Evolutionary conservation across 805 yeast genomes (phyloP).

Genomic region (Myxozyma neotropica): DNA sequence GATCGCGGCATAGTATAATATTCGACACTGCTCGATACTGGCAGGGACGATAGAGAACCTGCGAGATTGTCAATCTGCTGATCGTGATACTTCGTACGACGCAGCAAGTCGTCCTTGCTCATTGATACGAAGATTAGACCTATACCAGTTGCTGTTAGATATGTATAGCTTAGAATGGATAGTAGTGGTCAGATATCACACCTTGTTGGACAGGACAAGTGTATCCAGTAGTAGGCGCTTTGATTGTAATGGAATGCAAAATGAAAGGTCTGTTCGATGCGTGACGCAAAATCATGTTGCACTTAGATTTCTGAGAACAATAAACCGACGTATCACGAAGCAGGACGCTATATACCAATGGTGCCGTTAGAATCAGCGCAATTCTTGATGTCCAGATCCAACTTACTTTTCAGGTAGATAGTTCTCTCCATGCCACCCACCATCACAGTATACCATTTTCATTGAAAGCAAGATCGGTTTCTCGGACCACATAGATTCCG

Average conservation of each 20-base stretch:
- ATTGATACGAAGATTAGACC: conserved; percentile 27
- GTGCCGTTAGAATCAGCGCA: not conserved
- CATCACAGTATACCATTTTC: conserved; percentile 29
- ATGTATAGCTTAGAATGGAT: not conserved
- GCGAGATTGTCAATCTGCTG: conserved; percentile 20
- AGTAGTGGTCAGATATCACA: not conserved
- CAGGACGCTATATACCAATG: conserved; percentile 5
- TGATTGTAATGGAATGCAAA: conserved; percentile 30
- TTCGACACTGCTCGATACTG: conserved; percentile 3
- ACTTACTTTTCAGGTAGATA: conserved; percentile 29
- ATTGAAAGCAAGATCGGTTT: conserved; percentile 17
- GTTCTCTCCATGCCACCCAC: conserved; percentile 33
- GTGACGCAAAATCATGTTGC: conserved; percentile 33
- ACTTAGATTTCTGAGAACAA: conserved; percentile 29
- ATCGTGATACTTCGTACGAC: conserved; percentile 24
- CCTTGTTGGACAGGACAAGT: conserved; percentile 34
- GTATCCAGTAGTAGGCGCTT: conserved; percentile 30
- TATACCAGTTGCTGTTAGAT: not conserved
- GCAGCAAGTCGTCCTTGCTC: conserved; percentile 28
- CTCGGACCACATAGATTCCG: conserved; percentile 12
- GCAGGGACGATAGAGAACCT: conserved; percentile 1
- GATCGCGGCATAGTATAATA: conserved; percentile 15
- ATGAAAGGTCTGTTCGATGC: conserved; percentile 21
- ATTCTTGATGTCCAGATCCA: not conserved
- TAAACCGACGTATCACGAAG: conserved; percentile 20